Conservation (phyloP, 208 protist genomes). For the Naegleria gruberi region DNA sequence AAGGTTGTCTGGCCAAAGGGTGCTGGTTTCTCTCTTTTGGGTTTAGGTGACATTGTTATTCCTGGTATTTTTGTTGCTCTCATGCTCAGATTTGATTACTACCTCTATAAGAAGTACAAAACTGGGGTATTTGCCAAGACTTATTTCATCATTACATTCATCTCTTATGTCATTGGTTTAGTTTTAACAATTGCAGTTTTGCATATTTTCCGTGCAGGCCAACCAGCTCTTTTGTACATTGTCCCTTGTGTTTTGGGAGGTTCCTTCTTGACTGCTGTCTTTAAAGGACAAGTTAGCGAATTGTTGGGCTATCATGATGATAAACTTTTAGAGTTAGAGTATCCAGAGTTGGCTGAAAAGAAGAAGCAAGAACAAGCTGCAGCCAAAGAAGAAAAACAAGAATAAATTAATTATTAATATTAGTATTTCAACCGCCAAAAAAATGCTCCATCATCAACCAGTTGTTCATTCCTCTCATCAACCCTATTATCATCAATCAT, state of each 20-base stretch:
- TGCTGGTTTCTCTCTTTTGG: conserved; percentile 42
- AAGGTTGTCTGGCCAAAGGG: conserved; percentile 53
- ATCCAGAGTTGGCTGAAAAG: not conserved
- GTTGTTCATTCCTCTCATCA: too few species aligned
- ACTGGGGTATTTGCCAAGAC: not conserved
- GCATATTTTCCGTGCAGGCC: conserved; percentile 51
- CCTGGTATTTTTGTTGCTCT: conserved; percentile 59
- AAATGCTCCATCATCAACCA: too few species aligned
- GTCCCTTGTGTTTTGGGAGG: conserved; percentile 46
- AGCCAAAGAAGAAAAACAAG: not conserved
- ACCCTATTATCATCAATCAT: too few species aligned
- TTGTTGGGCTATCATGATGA: conserved; percentile 37
- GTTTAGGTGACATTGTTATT: conserved; percentile 68
- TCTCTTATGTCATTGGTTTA: conserved; percentile 50
- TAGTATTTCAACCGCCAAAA: too few species aligned
- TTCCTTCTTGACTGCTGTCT: conserved; percentile 33
- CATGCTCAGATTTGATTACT: conserved; percentile 50
- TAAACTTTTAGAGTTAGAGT: not conserved
- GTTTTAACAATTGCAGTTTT: conserved; percentile 53
- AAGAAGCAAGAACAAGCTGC: not conserved
- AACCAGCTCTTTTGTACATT: conserved; percentile 65
- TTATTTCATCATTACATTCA: conserved; percentile 45
- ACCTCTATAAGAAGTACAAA: not conserved
- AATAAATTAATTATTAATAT: not conserved
- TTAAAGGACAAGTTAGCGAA: conserved; percentile 42